Evolutionary conservation across 371 early-diverging fungal genomes (phyloP), one percentile per base, ranked within the genome.

Genomic region (Mucor velutinosus): DNA sequence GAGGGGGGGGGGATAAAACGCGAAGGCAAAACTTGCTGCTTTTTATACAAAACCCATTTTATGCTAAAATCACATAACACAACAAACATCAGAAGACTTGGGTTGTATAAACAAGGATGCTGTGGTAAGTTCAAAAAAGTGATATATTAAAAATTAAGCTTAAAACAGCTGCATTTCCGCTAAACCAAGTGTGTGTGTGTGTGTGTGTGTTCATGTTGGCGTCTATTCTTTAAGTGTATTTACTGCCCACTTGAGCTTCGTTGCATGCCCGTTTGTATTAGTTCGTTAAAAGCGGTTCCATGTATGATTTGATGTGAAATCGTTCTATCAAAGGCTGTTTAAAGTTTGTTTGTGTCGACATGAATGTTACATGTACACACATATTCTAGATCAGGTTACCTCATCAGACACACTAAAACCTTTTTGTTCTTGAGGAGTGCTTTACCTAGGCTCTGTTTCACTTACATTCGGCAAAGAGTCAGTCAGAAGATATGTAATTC

Each of bases 21-120:
- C 57, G 57, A 57, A 15, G 23, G 27, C 23, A 27, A 53, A 53
- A 12, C 12, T 25, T 53, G 7, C 14, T 6, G 23, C 23, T 25
- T 53, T 23, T 53, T 23, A 53, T 53, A 53, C 53, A 47, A 57
- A 30, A 30, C 30, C 33, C 57, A 33, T 23, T 56, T 56, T 30
- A 32, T 56, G 56, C 56, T 57, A 57, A 57, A 57, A 57, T 32
- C 57, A 57, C 33, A 30, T 10, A 25, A 19, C 57, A 57, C 30
- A 57, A 57, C 57, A 57, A 57, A 57, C 57, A 57, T 57, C 57
- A 57, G 57, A 57, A 32, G 57, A 57, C 57, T n/a, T 23, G 23
- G 23, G 3, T 19, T 23, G 8, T 15, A 33, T 32, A 57, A 57
- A 29, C 57, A 32, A 33, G 57, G 32, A 57, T 57, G 33, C 7